Conservation (phyloP, 805 yeast genomes). For the Clavispora vitiphila region DNA sequence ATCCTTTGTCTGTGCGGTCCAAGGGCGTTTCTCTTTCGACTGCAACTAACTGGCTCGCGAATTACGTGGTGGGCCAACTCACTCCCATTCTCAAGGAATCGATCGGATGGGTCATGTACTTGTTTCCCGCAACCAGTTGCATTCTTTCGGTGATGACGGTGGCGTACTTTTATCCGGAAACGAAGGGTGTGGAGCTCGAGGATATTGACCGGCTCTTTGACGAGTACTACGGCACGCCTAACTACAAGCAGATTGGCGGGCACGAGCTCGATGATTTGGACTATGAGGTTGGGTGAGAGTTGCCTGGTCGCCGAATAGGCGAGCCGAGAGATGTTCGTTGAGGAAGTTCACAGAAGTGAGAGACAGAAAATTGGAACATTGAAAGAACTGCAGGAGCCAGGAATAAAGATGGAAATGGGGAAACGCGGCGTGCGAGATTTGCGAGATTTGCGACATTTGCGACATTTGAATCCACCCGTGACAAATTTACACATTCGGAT, state of each 20-base stretch:
- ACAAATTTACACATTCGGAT: no score
- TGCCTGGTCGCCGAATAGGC: no score
- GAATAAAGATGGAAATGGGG: no score
- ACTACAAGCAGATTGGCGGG: constrained; percentile 5
- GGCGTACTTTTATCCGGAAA: constrained; percentile 35
- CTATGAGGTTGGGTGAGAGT: constrained; percentile 12
- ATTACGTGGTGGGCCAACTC: constrained; percentile 41
- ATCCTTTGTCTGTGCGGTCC: constrained; percentile 37
- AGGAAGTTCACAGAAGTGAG: no score
- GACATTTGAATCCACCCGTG: no score
- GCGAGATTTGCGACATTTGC: no score
- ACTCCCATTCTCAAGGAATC: constrained; percentile 38
- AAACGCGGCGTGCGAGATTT: no score
- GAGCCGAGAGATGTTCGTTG: no score
- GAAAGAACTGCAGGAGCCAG: no score
- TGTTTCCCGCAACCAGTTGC: constrained; percentile 38
- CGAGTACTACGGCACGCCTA: constrained; percentile 22
- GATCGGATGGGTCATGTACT: constrained; percentile 39
- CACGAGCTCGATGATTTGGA: constrained; percentile 23
- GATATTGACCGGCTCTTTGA: constrained; percentile 36
- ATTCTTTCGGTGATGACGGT: constrained; percentile 31
- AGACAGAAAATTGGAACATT: no score
- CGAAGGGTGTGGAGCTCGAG: constrained; percentile 41
- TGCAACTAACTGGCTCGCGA: constrained; percentile 43
- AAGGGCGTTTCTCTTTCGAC: constrained; percentile 43